A percentile compares a stretch with the other conserved stretches of the same genome.
phyloP scores from a whole-genome alignment of 805 yeast genomes.

The Ogataea neopini region DNA sequence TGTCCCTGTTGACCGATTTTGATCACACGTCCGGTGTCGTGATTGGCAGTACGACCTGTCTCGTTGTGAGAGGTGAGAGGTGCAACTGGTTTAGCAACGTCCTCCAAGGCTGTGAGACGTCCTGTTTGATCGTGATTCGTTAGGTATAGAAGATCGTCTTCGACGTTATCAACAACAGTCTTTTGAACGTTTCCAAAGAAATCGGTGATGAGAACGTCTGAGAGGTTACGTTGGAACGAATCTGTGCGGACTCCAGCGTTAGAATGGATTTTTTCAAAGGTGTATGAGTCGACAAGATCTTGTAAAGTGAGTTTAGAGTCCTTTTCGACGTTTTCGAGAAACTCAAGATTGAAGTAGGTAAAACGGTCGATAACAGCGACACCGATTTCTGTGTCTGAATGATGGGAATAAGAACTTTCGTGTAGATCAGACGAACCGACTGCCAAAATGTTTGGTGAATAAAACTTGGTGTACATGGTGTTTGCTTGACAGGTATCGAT shows the following conservation, averaged over 20 bases:
- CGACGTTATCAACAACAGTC: slow-evolving; percentile 57
- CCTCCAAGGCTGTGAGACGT: neutral
- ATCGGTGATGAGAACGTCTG: slow-evolving; percentile 79
- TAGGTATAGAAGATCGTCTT: slow-evolving; percentile 45
- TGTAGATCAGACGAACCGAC: slow-evolving; percentile 89
- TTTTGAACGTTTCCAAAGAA: slow-evolving; percentile 92
- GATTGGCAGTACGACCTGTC: neutral
- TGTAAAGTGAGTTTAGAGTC: slow-evolving; percentile 74
- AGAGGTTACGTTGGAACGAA: slow-evolving; percentile 62
- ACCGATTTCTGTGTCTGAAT: slow-evolving; percentile 92
- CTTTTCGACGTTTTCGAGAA: slow-evolving; percentile 75
- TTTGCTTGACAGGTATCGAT: slow-evolving; percentile 99
- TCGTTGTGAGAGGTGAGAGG: neutral
- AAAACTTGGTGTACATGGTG: slow-evolving; percentile 91
- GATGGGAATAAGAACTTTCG: slow-evolving; percentile 93
- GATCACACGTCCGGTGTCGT: neutral
- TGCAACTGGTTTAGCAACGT: no score
- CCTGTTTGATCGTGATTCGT: slow-evolving; percentile 38
- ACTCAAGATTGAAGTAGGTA: slow-evolving; percentile 88
- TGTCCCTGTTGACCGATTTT: neutral
- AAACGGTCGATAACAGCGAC: slow-evolving; percentile 97
- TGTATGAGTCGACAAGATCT: slow-evolving; percentile 82
- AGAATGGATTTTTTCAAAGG: slow-evolving; percentile 83
- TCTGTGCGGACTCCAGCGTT: slow-evolving; percentile 92
- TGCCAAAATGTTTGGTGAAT: slow-evolving; percentile 88